A percentile compares a stretch with the other conserved stretches of the same genome.
Evolutionary conservation across 257 asterid genomes (phyloP).

Genomic region (Jasminum sambac): DNA sequence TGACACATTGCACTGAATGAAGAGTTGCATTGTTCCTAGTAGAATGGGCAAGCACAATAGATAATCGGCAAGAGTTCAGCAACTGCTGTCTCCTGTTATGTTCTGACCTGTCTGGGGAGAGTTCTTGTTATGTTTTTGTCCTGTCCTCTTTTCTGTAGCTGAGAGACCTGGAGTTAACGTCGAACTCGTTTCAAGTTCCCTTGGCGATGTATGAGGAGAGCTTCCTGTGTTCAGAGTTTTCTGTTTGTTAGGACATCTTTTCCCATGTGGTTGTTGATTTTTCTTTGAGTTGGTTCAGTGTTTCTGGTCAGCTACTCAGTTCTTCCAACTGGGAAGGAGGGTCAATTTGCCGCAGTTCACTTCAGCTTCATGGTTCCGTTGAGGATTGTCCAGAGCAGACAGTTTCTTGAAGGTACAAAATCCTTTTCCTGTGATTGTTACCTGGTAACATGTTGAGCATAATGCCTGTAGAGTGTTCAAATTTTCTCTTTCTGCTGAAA

Average conservation of each 20-base stretch:
- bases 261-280: background rate
- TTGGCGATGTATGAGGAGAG: conserved; percentile 9
- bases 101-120: background rate
- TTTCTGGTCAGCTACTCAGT: background rate
- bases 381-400: background rate
- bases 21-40: conserved; percentile 33
- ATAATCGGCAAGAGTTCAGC: conserved; percentile 38
- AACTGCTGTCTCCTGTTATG: conserved; percentile 30
- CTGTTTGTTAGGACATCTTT: background rate
- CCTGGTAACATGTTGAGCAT: background rate
- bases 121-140: background rate
- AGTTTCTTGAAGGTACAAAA: background rate
- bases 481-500: background rate
- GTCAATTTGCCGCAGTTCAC: background rate
- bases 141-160: background rate
- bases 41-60: conserved; percentile 28
- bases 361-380: background rate
- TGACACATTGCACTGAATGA: conserved; percentile 37
- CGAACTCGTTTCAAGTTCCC: conserved; percentile 19
- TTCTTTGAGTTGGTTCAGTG: background rate
- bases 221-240: background rate
- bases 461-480: background rate
- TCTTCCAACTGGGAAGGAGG: background rate
- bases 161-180: conserved; percentile 17
- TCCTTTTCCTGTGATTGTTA: background rate